These are phyloP conservation scores for Silene latifolia DNA, from an alignment of 148 eudicot species.

Conservation along the genomic window DNA sequence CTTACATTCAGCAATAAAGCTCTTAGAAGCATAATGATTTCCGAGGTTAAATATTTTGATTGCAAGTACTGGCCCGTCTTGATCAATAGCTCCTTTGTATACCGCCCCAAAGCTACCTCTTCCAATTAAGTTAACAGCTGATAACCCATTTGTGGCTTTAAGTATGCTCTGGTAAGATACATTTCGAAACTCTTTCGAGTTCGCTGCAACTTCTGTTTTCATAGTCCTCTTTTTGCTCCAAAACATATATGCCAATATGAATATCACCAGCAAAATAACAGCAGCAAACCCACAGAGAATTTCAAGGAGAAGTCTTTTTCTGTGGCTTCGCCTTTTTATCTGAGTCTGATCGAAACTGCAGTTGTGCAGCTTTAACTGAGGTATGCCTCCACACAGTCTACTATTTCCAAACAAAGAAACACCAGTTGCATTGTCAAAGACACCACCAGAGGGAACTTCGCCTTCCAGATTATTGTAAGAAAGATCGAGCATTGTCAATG, in stretches of 20 bases:
- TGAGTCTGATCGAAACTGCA: conserved; percentile 2
- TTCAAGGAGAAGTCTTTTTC: background rate
- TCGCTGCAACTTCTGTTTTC: background rate
- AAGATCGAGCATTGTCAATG: conserved; percentile 15
- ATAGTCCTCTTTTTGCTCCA: background rate
- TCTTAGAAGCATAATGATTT: conserved; percentile 4
- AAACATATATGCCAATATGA: background rate
- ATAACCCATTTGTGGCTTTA: conserved; percentile 27
- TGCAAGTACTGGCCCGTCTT: background rate
- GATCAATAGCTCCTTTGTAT: conserved; percentile 19
- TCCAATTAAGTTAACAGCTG: conserved; percentile 17
- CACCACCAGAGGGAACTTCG: conserved; percentile 28
- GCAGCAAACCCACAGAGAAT: background rate
- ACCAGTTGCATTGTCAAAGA: conserved; percentile 29
- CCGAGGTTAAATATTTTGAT: conserved; percentile 8
- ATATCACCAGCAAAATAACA: background rate
- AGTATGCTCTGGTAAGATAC: conserved; percentile 19
- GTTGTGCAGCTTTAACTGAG: conserved; percentile 24
- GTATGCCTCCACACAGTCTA: conserved; percentile 37
- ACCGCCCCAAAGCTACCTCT: conserved; percentile 23
- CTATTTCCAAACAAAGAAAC: conserved; percentile 27
- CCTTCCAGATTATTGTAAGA: conserved; percentile 36
- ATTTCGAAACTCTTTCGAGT: background rate
- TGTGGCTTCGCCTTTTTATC: too few species aligned
- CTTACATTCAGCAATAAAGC: conserved; percentile 16